phyloP scores from a whole-genome alignment of 202 grass and related monocot genomes.

The Cymbopogon flexuosus region DNA sequence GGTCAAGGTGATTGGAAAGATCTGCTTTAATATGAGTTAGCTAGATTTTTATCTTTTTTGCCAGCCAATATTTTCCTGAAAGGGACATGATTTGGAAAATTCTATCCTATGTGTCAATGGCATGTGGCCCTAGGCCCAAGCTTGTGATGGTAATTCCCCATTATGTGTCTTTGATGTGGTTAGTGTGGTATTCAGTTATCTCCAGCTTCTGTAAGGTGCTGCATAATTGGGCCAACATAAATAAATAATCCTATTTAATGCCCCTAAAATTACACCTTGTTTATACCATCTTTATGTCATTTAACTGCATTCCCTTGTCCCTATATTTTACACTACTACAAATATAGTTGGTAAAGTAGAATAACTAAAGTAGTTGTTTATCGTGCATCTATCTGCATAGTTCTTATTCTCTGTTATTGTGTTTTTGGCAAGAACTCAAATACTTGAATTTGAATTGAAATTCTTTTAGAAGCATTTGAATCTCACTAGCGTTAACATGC shows the following conservation, averaged over 20 bases:
- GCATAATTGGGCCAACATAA: not conserved
- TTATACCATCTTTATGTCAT: not conserved
- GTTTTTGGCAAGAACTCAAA: constrained; percentile 14
- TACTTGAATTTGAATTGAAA: constrained; percentile 3
- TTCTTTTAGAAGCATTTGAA: constrained; percentile 13
- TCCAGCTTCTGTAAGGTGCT: not conserved
- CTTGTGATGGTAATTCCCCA: not conserved
- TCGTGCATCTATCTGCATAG: not conserved
- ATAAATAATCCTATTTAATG: not conserved
- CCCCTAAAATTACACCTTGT: not conserved
- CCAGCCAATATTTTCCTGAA: not conserved
- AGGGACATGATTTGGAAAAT: not conserved
- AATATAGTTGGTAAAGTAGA: not conserved
- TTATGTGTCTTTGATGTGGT: not conserved
- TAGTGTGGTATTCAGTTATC: not conserved
- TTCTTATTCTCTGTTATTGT: constrained; percentile 6
- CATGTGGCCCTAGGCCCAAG: not conserved
- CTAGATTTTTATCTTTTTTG: constrained; percentile 9
- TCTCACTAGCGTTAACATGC: constrained; percentile 29
- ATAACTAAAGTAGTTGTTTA: not conserved
- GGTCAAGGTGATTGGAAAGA: constrained; percentile 66
- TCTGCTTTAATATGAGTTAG: constrained; percentile 4
- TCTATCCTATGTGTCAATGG: not conserved
- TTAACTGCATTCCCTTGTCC: not conserved
- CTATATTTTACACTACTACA: not conserved